Base-by-base conservation (phyloP, 306 rosid genomes). In the Datisca glomerata region DNA sequence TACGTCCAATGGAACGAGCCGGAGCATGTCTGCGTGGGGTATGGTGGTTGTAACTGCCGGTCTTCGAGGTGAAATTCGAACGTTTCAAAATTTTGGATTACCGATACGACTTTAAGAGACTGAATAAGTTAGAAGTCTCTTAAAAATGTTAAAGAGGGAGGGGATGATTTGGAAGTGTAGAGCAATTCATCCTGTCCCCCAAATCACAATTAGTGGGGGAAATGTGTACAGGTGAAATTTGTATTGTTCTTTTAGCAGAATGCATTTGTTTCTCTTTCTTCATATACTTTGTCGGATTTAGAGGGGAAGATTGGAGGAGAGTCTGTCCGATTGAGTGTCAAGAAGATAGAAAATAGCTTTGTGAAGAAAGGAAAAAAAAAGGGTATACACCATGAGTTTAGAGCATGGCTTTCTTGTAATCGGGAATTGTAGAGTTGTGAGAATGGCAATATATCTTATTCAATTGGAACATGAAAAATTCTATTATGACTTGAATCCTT, bases 1-100 rank as follows among this genome's bases (percentile, higher is more conserved):
- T 63, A 45, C 66, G 63, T 60, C 69, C 24, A 63, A 55, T 12
- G 91, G 77, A 55, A 47, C 60, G 32, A 56, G 61, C 58, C 70
- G 64, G 29, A 79, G 76, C 69, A 56, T 56, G 73, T 42, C 98
- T 23, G 93, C 86, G 23, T 89, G 93, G 98, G 93, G 95, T 34
- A 53, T 89, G 84, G 98, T 89, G 84, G 70, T 89, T 51, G 94
- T 89, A 43, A 77, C 93, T 37, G 98, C 98, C 3, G 86, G 95
- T 41, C 86, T 78, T 43, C 61, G 91, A 50, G 98, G 98, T 23
- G 93, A 89, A 53, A 83, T 89, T 59, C 56, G 78, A 75, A 78
- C 93, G 42, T 89, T 74, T 71, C 98, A 80, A 48, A 89, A 89
- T 73, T 89, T 89, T 75, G 93, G 98, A 57, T 68, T 72, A 34